A percentile compares a stretch with the other conserved stretches of the same genome.
Evolutionary conservation across 208 protist genomes (phyloP).

Genomic region (Wallacemonas sp.): DNA sequence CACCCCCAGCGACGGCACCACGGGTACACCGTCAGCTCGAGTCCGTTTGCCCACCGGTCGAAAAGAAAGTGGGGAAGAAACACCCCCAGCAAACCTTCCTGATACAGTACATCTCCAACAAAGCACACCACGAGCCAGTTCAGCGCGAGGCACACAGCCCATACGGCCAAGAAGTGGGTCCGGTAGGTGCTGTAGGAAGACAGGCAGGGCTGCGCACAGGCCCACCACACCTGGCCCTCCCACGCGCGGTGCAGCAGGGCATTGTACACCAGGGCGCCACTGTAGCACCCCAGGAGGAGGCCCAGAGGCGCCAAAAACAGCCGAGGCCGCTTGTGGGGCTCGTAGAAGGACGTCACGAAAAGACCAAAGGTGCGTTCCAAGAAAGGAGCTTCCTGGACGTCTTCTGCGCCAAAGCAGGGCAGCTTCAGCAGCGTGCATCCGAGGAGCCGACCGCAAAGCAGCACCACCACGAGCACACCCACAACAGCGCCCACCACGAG

Average conservation of each 20-base stretch:
- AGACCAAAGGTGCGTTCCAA: slow-evolving; percentile 21
- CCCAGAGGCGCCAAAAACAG: slow-evolving; percentile 32
- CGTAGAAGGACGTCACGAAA: slow-evolving; percentile 19
- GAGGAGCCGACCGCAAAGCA: slow-evolving; percentile 16
- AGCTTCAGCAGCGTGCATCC: slow-evolving; percentile 27
- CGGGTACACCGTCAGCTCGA: slow-evolving; percentile 16
- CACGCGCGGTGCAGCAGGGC: slow-evolving; percentile 26
- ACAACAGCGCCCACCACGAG: slow-evolving; percentile 18
- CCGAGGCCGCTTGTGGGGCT: slow-evolving; percentile 12
- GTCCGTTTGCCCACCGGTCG: slow-evolving; percentile 27
- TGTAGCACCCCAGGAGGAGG: slow-evolving; percentile 29
- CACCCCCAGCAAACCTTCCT: slow-evolving; percentile 38
- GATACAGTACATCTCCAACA: slow-evolving; percentile 43
- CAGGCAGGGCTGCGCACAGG: slow-evolving; percentile 21
- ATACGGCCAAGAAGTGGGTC: slow-evolving; percentile 16
- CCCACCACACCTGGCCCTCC: slow-evolving; percentile 28
- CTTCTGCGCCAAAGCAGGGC: slow-evolving; percentile 33
- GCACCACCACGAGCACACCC: slow-evolving; percentile 17
- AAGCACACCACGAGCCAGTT: slow-evolving; percentile 44
- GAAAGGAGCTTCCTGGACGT: slow-evolving; percentile 19
- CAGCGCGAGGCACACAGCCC: slow-evolving; percentile 18
- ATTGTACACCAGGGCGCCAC: slow-evolving; percentile 42
- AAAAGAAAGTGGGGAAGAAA: slow-evolving; percentile 43
- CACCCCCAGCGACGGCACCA: slow-evolving; percentile 11
- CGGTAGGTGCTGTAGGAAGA: slow-evolving; percentile 5